Base-by-base conservation (phyloP, 805 yeast genomes). In the Saccharomycopsis fermentans region DNA sequence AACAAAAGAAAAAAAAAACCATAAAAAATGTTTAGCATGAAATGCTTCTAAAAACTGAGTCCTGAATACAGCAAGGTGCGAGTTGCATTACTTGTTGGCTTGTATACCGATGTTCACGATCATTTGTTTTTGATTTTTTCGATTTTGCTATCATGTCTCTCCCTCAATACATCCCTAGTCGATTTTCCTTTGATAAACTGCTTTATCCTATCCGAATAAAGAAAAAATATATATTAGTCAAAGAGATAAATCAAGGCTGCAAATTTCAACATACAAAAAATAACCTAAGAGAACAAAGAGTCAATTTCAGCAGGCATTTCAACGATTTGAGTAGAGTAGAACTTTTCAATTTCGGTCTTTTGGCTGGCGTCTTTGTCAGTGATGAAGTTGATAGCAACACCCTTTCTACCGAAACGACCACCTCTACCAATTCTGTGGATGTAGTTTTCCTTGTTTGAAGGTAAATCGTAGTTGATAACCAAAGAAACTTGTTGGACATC, bases 351-450 rank as follows among this genome's bases (percentile, higher is more conserved):
- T 72, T 87, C 96, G 71, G 86, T 83, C 77, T 91, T 77, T 70
- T 80, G 80, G 64, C 80, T 78, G 64, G 79, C 79, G 71, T 92
- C 97, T 58, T 83, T 84, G 63, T 78, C 80, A 55, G 98, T 91
- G 67, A 91, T 85, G 69, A 92, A 87, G 79, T 91, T 94, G 71
- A 92, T 87, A 62, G 98, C 97, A 63, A 89, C 92, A 79, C 99
- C 99, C 77, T 91, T 92, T 74, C 99, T 83, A 72, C 99, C 99
- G 79, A 92, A 92, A 74, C 99, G 85, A 69, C 99, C 99, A 67
- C 96, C 89, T 77, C 99, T 84, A 74, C 99, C 99, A 69, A 92
- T 95, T 77, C 99, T 83, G 77, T 92, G 99, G 69, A 92, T 87
- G 73, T 94, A 92, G 78, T 89, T 91, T 74, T 91, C 97, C 73